phyloP scores from a whole-genome alignment of 176 grass and related monocot genomes.

The Bolboschoenus planiculmis region DNA sequence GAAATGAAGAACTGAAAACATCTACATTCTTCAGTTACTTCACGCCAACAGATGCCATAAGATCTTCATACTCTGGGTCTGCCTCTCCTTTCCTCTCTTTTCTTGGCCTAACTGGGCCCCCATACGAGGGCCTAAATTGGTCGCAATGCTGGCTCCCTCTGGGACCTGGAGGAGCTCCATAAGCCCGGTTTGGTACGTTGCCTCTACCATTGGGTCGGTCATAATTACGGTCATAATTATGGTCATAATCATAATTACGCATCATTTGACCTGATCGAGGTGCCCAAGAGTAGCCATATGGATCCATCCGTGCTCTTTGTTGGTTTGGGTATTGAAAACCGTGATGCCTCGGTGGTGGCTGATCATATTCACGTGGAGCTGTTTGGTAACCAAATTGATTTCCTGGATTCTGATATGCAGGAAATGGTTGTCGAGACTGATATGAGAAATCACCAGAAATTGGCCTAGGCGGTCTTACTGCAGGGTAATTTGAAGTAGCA shows the following conservation, averaged over 20 bases:
- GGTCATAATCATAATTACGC: neutral
- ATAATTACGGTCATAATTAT: neutral
- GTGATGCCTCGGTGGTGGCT: slow-evolving; percentile 24
- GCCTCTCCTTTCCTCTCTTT: slow-evolving; percentile 30
- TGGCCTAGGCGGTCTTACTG: slow-evolving; percentile 44
- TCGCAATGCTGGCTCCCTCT: slow-evolving; percentile 48
- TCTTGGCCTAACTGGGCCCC: neutral
- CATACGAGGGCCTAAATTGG: slow-evolving; percentile 43
- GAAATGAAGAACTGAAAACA: slow-evolving; percentile 7
- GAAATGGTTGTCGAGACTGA: slow-evolving; percentile 39
- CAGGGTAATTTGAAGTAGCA: slow-evolving; percentile 19
- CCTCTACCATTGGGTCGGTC: slow-evolving; percentile 17
- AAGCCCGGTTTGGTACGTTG: neutral
- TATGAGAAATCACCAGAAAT: slow-evolving; percentile 63
- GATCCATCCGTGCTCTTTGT: slow-evolving; percentile 27
- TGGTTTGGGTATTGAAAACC: slow-evolving; percentile 15
- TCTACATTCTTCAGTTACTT: slow-evolving; percentile 27
- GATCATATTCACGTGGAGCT: slow-evolving; percentile 24
- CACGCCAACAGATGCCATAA: slow-evolving; percentile 68
- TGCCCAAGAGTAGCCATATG: slow-evolving; percentile 2
- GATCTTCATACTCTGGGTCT: slow-evolving; percentile 63
- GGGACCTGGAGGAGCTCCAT: slow-evolving; percentile 1
- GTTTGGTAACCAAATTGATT: slow-evolving; percentile 36
- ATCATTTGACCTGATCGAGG: slow-evolving; percentile 15
- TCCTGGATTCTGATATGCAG: slow-evolving; percentile 30